Base-by-base conservation (phyloP, 2,329 filamentous ascomycete genomes). In the Colletotrichum sp. region DNA sequence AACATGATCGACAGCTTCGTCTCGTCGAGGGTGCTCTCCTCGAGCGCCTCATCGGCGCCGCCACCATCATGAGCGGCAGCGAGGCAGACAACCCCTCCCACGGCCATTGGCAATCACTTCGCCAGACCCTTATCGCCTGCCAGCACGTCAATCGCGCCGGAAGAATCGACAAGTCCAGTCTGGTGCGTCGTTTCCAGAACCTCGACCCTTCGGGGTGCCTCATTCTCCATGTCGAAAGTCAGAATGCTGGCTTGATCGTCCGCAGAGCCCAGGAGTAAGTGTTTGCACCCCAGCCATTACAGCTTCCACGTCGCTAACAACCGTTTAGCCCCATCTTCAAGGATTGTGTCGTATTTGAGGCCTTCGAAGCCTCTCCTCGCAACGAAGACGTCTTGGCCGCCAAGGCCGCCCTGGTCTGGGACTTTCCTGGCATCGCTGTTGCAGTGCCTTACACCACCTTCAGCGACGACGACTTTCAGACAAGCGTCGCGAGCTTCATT, bases 341-440 rank as follows among this genome's bases (percentile, higher is more conserved):
- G 59, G 78, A 24, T 32, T 83, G 59, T 24, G 76, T 78, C 76
- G 88, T 78, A 21, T 91, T 71, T 62, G 92, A 94, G 80, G 86
- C 86, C 0, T 94, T 94, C 71, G 92, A 94, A 79, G 85, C 89
- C 0, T 92, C 91, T 0, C 85, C 92, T 0, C 79, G 80, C 1
- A 89, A 89, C 2, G 85, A 90, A 58, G 82, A 86, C 16, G 89
- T 92, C 1, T 83, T 93, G 3, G 85, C 86, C 1, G 82, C 89
- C 0, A 81, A 89, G 24, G 86, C 85, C 30, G 87, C 91, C 3
- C 81, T 94, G 0, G 79, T 84, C 71, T 92, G 92, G 87, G 85
- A 89, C 21, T 94, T 94, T 76, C 92, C 92, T 0, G 90, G 89
- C 0, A 83, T 81, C 18, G 87, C 89, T 0, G 88, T 90, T 0